These are phyloP conservation scores for Tolypocladium ophioglossoides DNA, from an alignment of 2,329 filamentous ascomycete genomes.

Conservation along the genomic window DNA sequence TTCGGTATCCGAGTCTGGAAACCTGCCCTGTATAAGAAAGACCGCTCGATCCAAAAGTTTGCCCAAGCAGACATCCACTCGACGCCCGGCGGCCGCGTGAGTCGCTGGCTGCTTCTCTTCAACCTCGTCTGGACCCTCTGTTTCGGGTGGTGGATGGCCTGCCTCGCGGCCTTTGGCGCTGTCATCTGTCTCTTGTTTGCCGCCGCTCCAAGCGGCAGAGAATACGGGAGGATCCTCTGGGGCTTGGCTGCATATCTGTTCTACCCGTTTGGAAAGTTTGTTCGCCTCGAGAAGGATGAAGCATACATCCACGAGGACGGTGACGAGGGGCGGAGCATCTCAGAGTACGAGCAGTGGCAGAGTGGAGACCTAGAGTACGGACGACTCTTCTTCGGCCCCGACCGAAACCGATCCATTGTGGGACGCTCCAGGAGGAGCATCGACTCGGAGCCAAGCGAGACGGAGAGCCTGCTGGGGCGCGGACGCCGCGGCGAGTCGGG, in stretches of 20 bases:
- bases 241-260: slow-evolving; percentile 79
- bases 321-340: slow-evolving; percentile 92
- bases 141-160: slow-evolving; percentile 93
- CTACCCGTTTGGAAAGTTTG: slow-evolving; percentile 95
- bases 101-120: slow-evolving; percentile 73
- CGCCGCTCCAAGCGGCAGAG: slow-evolving; percentile 67
- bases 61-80: slow-evolving; percentile 97
- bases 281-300: slow-evolving; percentile 87
- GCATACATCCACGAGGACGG: slow-evolving; percentile 90
- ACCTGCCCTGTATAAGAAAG: slow-evolving; percentile 95
- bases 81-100: slow-evolving; percentile 78
- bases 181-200: slow-evolving; percentile 70
- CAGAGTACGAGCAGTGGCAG: slow-evolving; percentile 98
- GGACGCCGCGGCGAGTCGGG: slow-evolving; percentile 39
- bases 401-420: slow-evolving; percentile 64
- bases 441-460: slow-evolving; percentile 75
- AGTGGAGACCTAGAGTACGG: slow-evolving; percentile 94
- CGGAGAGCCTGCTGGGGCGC: slow-evolving; percentile 73
- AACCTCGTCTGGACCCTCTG: slow-evolving; percentile 84
- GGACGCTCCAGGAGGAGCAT: slow-evolving; percentile 81
- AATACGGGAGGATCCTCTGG: slow-evolving; percentile 78
- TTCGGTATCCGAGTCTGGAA: slow-evolving; percentile 99
- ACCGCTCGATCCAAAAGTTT: slow-evolving; percentile 88
- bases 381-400: slow-evolving; percentile 87
- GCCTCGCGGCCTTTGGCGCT: slow-evolving; percentile 64